Evolutionary conservation across 2,329 filamentous ascomycete genomes (phyloP).

Genomic region (Nemania abortiva): DNA sequence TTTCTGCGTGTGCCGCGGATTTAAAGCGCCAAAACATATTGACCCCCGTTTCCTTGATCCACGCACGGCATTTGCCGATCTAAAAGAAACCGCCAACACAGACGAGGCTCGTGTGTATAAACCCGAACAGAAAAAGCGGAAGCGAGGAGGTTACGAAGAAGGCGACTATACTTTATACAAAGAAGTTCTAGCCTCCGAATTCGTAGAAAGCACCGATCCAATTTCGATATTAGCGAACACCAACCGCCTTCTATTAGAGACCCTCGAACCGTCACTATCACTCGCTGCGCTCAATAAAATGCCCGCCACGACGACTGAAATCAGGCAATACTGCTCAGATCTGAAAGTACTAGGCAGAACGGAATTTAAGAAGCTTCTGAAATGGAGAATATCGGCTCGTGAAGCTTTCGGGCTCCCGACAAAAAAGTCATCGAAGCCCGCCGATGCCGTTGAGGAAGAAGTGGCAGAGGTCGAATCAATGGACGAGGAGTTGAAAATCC

Average conservation of each 20-base stretch:
- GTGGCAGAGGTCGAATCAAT: slow-evolving; percentile 87
- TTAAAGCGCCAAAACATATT: slow-evolving; percentile 92
- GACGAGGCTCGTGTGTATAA: slow-evolving; percentile 99
- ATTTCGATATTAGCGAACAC: slow-evolving; percentile 89
- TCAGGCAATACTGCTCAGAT: slow-evolving; percentile 82
- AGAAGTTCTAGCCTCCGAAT: slow-evolving; percentile 87
- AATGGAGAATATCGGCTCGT: slow-evolving; percentile 89
- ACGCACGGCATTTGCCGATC: slow-evolving; percentile 89
- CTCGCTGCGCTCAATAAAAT: slow-evolving; percentile 87
- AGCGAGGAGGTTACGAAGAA: slow-evolving; percentile 97
- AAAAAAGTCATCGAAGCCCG: slow-evolving; percentile 72
- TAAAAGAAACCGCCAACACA: slow-evolving; percentile 87
- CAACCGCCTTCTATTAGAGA: slow-evolving; percentile 86
- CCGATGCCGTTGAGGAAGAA: slow-evolving; percentile 70
- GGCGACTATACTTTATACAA: slow-evolving; percentile 95
- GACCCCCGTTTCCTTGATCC: slow-evolving; percentile 94
- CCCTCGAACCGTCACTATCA: slow-evolving; percentile 85
- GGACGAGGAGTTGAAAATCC: slow-evolving; percentile 93
- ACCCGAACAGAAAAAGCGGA: slow-evolving; percentile 95
- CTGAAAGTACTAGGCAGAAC: slow-evolving; percentile 92
- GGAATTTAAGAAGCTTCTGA: slow-evolving; percentile 90
- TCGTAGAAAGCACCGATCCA: slow-evolving; percentile 92
- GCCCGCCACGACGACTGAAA: slow-evolving; percentile 86
- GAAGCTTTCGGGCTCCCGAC: slow-evolving; percentile 89
- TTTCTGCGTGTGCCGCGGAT: slow-evolving; percentile 96